A percentile compares a stretch with the other conserved stretches of the same genome.
phyloP scores from a whole-genome alignment of 139 green algal genomes.

The Closterium sp. region DNA sequence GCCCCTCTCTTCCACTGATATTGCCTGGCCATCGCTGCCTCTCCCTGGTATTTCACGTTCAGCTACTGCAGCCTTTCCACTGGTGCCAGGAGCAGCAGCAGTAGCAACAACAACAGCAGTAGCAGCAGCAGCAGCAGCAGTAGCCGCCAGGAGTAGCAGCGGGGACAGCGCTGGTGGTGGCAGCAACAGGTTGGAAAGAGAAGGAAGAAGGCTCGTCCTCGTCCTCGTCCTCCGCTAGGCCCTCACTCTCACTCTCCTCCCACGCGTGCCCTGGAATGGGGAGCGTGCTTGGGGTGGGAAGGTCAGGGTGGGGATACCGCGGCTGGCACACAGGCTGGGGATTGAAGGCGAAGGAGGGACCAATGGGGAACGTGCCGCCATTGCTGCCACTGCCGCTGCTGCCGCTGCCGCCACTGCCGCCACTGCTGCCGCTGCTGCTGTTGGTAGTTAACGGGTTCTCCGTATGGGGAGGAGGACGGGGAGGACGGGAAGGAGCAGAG shows the following conservation, averaged over 20 bases:
- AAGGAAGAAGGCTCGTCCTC: not conserved
- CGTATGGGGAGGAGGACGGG: not conserved
- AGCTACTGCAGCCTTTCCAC: no score
- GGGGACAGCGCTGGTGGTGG: no score
- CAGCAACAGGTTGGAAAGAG: not conserved
- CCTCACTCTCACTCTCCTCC: no score
- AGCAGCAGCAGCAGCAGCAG: no score
- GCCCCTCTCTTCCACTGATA: no score
- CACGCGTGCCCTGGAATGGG: not conserved
- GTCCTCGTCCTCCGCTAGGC: not conserved
- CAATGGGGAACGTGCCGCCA: no score
- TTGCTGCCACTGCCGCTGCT: no score
- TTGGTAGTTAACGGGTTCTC: not conserved
- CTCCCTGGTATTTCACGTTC: no score
- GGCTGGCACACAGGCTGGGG: not conserved
- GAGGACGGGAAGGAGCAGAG: no score
- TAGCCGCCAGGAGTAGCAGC: no score
- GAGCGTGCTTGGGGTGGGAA: not conserved
- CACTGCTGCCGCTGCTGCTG: not conserved
- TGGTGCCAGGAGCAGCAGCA: no score
- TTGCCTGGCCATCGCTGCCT: no score
- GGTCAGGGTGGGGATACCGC: not conserved
- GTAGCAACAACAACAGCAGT: not conserved
- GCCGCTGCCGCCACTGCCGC: not conserved
- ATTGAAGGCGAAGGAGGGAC: not conserved